Evolutionary conservation across 495 filamentous ascomycete genomes (phyloP).

Genomic region (Bombardia bombarda): DNA sequence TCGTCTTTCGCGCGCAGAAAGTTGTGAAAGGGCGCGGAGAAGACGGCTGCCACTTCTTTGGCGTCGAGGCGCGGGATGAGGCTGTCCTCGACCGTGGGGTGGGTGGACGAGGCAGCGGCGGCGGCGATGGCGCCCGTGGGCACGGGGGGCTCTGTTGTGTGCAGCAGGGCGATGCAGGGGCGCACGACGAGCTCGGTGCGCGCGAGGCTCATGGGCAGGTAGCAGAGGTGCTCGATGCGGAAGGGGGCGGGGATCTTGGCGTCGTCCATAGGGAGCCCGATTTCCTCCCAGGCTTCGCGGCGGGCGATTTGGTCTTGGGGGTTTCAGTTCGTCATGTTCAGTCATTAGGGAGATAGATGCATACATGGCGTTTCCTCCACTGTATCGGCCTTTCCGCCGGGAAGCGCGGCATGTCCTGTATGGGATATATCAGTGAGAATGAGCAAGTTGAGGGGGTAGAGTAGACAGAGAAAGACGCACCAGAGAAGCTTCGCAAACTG

Average conservation of each 20-base stretch:
- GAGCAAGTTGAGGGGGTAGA: not conserved
- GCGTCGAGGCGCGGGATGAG: constrained; percentile 75
- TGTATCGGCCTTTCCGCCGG: constrained; percentile 59
- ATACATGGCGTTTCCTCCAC: constrained; percentile 42
- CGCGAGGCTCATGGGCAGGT: constrained; percentile 72
- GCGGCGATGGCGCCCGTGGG: constrained; percentile 10
- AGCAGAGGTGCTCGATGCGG: constrained; percentile 73
- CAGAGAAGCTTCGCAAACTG: constrained; percentile 55
- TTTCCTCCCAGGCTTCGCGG: constrained; percentile 84
- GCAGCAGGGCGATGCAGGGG: constrained; percentile 78
- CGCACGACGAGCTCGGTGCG: constrained; percentile 74
- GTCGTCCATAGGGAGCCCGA: constrained; percentile 67
- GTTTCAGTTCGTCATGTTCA: not conserved
- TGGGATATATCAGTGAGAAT: not conserved
- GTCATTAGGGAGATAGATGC: constrained; percentile 1
- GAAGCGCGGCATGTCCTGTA: constrained; percentile 76
- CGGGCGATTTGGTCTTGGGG: constrained; percentile 64
- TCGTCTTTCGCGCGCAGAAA: constrained; percentile 54
- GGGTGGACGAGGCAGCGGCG: constrained; percentile 6
- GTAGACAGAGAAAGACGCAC: constrained; percentile 13
- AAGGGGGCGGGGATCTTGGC: constrained; percentile 60
- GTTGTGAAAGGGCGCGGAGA: constrained; percentile 71
- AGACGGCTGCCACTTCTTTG: constrained; percentile 84
- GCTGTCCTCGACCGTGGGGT: constrained; percentile 49
- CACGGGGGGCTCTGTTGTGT: constrained; percentile 41